Base-by-base conservation (phyloP, 1,139 yeast genomes). In the Diutina ranongensis region DNA sequence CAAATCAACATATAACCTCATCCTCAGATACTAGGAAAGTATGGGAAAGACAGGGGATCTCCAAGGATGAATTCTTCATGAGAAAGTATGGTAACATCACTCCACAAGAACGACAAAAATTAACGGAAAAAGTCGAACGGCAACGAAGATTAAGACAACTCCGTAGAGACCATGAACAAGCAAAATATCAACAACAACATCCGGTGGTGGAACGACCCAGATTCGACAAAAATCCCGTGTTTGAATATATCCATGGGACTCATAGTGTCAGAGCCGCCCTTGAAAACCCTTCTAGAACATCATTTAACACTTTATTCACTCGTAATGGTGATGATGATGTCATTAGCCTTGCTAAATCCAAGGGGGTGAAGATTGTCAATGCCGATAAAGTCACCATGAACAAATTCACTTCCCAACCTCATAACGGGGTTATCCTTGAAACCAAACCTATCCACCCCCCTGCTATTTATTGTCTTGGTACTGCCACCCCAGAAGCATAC, bases 231-330 rank as follows among this genome's bases (percentile, higher is more conserved):
- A 68, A 67, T 47, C 81, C 88, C 0, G 58, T 78, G 38, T 61
- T 73, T 47, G 95, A 87, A 55, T 80, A 80, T 54, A 62, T 87
- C 1, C 86, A 74, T 57, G 97, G 97, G 3, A 78, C 83, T 0
- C 83, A 84, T 48, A 67, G 94, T 0, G 92, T 88, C 1, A 55
- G 72, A 28, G 82, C 95, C 1, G 94, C 87, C 0, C 63, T 88
- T 47, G 61, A 64, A 22, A 74, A 82, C 10, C 67, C 71, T 18
- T 76, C 73, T 51, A 68, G 95, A 53, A 65, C 60, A 12, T 68
- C 71, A 47, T 74, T 71, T 57, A 74, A 74, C 42, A 71, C 72
- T 46, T 57, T 87, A 28, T 69, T 71, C 50, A 62, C 76, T 19
- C 65, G 73, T 51, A 75, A 75, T 44, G 64, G 72, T 15, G 59